Evolutionary conservation across 371 early-diverging fungal species (phyloP), one percentile per base, ranked within the genome.

Genomic region (Mucor sp.): DNA sequence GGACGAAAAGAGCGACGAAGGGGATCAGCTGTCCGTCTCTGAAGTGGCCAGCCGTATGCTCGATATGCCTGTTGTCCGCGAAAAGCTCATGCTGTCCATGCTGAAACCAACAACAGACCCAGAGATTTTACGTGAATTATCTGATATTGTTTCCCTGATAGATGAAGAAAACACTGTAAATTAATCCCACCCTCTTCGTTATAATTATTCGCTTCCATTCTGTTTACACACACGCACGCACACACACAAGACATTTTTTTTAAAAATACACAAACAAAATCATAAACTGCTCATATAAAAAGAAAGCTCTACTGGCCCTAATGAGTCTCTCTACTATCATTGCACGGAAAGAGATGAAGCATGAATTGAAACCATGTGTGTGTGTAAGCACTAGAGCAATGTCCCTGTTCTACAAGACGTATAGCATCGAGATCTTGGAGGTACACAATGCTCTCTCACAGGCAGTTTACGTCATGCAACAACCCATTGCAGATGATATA

Each of bases 1-100:
- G 6, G 44, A 56, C 8, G 23, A 60, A 28, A 62, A 60, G 48
- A 65, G 70, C n/a, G 55, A 66, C 21, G 72, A 75, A 30, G 71
- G 71, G 6, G 61, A 66, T 9, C 56, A 67, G 6, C 50, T 64
- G 27, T 63, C 75, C 11, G 32, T 75, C 14, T 48, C 66, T 9
- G 66, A 71, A 2, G 58, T 70, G 44, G 79, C 75, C n/a, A 65
- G 68, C 50, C 72, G 74, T 57, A 65, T 80, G 30, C 50, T 83
- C 60, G 83, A 83, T 62, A 74, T 78, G 71, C 67, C 74, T 25
- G 66, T 65, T 23, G 65, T 83, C 2, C 71, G 79, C 19, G 79
- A 83, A 61, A 76, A 74, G 33, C 64, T 80, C 19, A 79, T 83
- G 78, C 58, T 77, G 25, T 79, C 83, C 56, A 77, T 79, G 74